Evolutionary conservation across 345 rosid genomes (phyloP).

Genomic region (Eucalyptus paniculata): DNA sequence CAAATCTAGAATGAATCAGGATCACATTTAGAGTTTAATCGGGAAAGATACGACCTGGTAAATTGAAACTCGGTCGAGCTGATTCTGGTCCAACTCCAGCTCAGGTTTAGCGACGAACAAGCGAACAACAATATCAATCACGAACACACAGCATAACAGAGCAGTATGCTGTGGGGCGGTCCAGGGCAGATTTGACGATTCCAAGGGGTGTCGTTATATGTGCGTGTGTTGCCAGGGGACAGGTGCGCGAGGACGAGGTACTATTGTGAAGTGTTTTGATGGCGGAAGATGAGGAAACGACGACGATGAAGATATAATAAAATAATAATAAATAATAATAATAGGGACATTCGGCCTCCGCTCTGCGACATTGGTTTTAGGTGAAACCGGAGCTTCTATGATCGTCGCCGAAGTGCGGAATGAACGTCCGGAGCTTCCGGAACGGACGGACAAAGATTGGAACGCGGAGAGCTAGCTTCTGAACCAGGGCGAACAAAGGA

Average conservation of each 20-base stretch:
- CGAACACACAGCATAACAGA: neutral
- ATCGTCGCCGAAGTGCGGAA: no score
- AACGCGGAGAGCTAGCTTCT: no score
- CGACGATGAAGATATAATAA: neutral
- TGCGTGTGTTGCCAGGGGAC: neutral
- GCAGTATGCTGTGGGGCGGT: neutral
- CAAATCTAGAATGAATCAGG: neutral
- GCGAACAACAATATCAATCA: neutral
- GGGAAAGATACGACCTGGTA: neutral
- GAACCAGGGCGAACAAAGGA: no score
- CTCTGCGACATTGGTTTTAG: no score
- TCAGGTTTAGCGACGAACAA: neutral
- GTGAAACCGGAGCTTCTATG: no score
- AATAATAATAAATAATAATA: no score
- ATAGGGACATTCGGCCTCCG: no score
- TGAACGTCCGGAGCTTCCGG: no score
- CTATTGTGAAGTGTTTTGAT: neutral
- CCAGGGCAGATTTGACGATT: no score
- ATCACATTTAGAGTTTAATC: neutral
- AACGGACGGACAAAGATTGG: no score
- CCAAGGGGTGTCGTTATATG: no score
- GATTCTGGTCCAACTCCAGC: neutral
- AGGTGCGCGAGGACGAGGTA: neutral
- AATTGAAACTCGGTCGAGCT: neutral
- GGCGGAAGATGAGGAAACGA: neutral